These are phyloP conservation scores for Xerocomellus amylosporus DNA, from an alignment of 768 basidiomycete species.

Conservation along the genomic window DNA sequence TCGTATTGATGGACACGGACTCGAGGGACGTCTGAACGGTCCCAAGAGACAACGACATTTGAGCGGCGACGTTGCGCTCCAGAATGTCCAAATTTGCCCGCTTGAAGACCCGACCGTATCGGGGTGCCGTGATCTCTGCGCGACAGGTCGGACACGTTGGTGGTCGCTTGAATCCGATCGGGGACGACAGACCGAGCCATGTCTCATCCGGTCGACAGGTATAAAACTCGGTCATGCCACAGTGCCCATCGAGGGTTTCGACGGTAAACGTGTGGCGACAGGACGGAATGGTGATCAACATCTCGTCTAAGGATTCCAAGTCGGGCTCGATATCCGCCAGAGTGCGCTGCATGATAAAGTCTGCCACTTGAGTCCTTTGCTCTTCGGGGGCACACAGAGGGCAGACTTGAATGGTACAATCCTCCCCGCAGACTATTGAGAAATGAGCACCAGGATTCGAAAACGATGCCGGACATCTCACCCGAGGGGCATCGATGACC, in stretches of 20 bases:
- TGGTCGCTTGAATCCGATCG: conserved; percentile 38
- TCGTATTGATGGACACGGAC: conserved; percentile 24
- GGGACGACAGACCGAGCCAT: conserved; percentile 46
- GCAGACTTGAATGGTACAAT: conserved; percentile 55
- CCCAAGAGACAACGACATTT: conserved; percentile 47
- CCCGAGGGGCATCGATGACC: conserved; percentile 69
- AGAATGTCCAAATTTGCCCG: conserved; percentile 62
- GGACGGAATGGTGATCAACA: conserved; percentile 56
- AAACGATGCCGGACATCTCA: conserved; percentile 24
- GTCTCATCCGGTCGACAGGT: conserved; percentile 28
- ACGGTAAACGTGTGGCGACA: conserved; percentile 70
- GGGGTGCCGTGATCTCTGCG: conserved; percentile 49
- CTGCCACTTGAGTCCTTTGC: conserved; percentile 46
- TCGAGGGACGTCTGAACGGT: conserved; percentile 29
- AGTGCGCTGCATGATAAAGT: conserved; percentile 53
- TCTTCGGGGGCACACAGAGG: conserved; percentile 44
- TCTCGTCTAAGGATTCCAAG: conserved; percentile 41
- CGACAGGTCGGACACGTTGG: conserved; percentile 66
- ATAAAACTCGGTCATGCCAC: conserved; percentile 53
- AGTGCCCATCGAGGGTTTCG: conserved; percentile 65
- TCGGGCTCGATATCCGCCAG: conserved; percentile 48
- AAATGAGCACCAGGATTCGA: not conserved
- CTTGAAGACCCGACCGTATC: conserved; percentile 63
- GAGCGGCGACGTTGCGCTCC: conserved; percentile 57
- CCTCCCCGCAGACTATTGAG: conserved; percentile 61